Evolutionary conservation across 495 filamentous ascomycete species (phyloP), one percentile per base, ranked within the genome.

Genomic region (Friedmanniomyces endolithicus): DNA sequence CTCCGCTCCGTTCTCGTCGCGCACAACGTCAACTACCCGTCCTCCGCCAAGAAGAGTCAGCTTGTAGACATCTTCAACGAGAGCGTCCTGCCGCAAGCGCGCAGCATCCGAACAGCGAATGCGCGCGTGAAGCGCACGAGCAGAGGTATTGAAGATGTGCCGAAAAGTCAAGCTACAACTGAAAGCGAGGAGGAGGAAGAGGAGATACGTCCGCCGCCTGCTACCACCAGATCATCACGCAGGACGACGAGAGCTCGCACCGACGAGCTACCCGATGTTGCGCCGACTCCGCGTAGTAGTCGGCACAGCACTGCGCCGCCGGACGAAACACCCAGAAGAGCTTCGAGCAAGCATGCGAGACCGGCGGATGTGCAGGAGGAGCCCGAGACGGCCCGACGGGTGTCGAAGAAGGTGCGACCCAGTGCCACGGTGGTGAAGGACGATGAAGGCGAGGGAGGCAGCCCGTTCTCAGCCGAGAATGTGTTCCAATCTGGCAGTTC

Each of bases 401-500:
- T 51, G 48, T 52, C 52, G 35, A 47, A 31, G 43, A 64, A 35
- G 34, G 50, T 33, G 49, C 35, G 46, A 39, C 64, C 14, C 58
- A 55, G 52, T 24, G 55, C 55, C 14, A 73, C 79, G 16, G 66
- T 70, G 0, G 71, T 70, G 7, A 72, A 72, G 57, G 48, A 66
- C 11, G 70, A 73, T 20, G 56, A 58, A 37, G 60, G 63, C 7
- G 65, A 58, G 12, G 71, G 69, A 33, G 76, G 77, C 20, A 79
- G 74, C 62, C 77, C 85, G 56, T 95, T 97, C 69, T 84, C 82
- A 31, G 73, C 78, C 62, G 89, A 97, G 46, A 98, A 98, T 63
- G 90, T 92, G 0, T 98, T 98, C 63, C 92, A 98, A 66, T 92
- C 87, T 63, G 89, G 88, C 14, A 79, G 78, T 57, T 79, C 82